Evolutionary conservation across 2,329 filamentous ascomycete genomes (phyloP).

Genomic region (Sclerotinia trifoliorum): DNA sequence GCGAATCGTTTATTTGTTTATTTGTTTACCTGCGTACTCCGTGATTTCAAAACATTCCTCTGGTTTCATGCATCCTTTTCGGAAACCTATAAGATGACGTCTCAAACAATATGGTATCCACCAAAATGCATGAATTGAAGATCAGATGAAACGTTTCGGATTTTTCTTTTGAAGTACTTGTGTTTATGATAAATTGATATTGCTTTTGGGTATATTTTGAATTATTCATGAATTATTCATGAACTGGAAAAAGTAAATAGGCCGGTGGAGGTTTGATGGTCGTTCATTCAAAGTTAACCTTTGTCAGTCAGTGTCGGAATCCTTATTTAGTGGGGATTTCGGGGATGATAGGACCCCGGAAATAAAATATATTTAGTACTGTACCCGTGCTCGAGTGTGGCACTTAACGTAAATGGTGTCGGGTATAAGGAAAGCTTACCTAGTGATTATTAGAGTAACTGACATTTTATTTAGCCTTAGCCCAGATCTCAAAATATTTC

Average conservation of each 20-base stretch:
- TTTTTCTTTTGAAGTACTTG: background rate
- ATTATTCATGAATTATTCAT: too few relatives aligned
- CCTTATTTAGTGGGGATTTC: slow-evolving; percentile 13
- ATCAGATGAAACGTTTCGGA: background rate
- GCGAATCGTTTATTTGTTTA: background rate
- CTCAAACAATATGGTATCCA: background rate
- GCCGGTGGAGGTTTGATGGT: background rate
- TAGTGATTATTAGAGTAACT: background rate
- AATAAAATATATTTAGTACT: background rate
- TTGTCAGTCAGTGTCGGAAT: background rate
- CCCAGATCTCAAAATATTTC: background rate
- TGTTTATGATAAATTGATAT: background rate
- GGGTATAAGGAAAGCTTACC: background rate
- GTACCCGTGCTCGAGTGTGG: too few relatives aligned
- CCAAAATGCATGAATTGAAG: background rate
- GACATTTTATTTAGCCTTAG: background rate
- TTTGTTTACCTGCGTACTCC: background rate
- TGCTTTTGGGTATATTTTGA: background rate
- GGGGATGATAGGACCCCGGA: background rate
- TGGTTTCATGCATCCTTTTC: background rate
- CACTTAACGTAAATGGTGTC: background rate
- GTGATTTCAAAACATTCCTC: background rate
- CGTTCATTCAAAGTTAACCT: background rate
- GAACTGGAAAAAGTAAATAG: background rate
- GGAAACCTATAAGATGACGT: background rate